phyloP scores from a whole-genome alignment of 2,329 filamentous ascomycete species.

The Trichoderma sp. region DNA sequence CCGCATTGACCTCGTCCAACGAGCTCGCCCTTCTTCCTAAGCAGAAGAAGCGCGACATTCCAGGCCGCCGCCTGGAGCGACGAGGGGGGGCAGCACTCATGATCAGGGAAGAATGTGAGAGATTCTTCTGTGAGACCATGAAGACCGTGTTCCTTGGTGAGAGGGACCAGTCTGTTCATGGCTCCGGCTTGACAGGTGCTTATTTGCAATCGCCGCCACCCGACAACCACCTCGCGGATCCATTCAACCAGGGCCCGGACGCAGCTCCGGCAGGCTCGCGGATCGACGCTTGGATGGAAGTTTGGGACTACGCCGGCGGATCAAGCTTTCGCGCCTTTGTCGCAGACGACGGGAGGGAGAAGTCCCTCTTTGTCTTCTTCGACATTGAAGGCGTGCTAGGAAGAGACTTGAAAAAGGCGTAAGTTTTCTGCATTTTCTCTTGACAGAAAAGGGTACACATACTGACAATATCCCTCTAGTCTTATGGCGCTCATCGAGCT shows the following conservation, averaged over 20 bases:
- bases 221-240: slow-evolving; percentile 48
- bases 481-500: slow-evolving; percentile 91
- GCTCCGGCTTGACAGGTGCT: slow-evolving; percentile 86
- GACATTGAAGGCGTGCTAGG: slow-evolving; percentile 68
- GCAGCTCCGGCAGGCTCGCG: slow-evolving; percentile 38
- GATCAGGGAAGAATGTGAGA: slow-evolving; percentile 99
- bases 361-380: slow-evolving; percentile 86
- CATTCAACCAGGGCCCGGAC: slow-evolving; percentile 38
- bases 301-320: slow-evolving; percentile 84
- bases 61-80: slow-evolving; percentile 51
- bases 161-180: slow-evolving; percentile 74
- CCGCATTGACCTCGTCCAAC: slow-evolving; percentile 69
- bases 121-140: slow-evolving; percentile 98
- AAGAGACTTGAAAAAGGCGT: slow-evolving; percentile 85
- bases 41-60: slow-evolving; percentile 49
- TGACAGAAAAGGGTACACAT: background rate
- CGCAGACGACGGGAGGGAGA: slow-evolving; percentile 68
- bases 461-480: slow-evolving; percentile 47
- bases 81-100: slow-evolving; percentile 92
- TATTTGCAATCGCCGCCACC: slow-evolving; percentile 58
- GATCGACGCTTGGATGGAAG: slow-evolving; percentile 69
- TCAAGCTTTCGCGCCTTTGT: slow-evolving; percentile 86
- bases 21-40: slow-evolving; percentile 67
- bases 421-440: slow-evolving; percentile 46
- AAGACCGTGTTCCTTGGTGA: slow-evolving; percentile 94